Percentiles rank a stretch among this genome's conserved stretches.
Conservation (phyloP, 345 rosid genomes). For the Lumnitzera racemosa region DNA sequence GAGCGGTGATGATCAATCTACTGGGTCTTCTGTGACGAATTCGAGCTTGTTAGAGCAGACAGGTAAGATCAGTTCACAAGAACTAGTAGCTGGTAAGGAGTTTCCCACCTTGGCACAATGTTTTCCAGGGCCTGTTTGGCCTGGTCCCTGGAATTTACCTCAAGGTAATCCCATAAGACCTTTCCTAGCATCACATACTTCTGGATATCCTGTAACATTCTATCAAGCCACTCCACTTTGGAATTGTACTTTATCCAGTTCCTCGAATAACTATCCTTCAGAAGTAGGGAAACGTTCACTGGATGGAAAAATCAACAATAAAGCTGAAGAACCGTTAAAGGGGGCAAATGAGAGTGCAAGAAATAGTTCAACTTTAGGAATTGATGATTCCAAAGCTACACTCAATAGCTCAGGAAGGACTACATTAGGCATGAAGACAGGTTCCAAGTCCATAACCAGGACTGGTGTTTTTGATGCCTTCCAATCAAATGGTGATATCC, state of each 20-base stretch:
- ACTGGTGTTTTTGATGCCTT: constrained; percentile 41
- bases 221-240: constrained; percentile 43
- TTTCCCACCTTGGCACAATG: constrained; percentile 22
- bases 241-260: constrained; percentile 29
- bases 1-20: constrained; percentile 22
- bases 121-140: constrained; percentile 36
- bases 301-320: constrained; percentile 27
- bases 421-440: constrained; percentile 27
- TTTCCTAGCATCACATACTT: constrained; percentile 24
- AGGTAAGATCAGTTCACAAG: constrained; percentile 4
- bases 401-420: constrained; percentile 32
- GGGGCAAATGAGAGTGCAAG: constrained; percentile 7
- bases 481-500: constrained; percentile 26
- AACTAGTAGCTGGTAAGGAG: constrained; percentile 5
- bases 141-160: constrained; percentile 18
- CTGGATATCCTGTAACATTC: constrained; percentile 32
- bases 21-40: constrained; percentile 24
- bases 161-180: constrained; percentile 31
- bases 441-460: constrained; percentile 18
- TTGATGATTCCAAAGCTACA: constrained; percentile 28
- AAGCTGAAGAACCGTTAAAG: constrained; percentile 18
- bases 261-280: constrained; percentile 18
- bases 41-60: constrained; percentile 18
- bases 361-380: constrained; percentile 31
- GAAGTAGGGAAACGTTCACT: constrained; percentile 58